Percentiles rank a stretch among this genome's conserved stretches.
phyloP scores from a whole-genome alignment of 306 rosid genomes.

The Vigna trinervia region DNA sequence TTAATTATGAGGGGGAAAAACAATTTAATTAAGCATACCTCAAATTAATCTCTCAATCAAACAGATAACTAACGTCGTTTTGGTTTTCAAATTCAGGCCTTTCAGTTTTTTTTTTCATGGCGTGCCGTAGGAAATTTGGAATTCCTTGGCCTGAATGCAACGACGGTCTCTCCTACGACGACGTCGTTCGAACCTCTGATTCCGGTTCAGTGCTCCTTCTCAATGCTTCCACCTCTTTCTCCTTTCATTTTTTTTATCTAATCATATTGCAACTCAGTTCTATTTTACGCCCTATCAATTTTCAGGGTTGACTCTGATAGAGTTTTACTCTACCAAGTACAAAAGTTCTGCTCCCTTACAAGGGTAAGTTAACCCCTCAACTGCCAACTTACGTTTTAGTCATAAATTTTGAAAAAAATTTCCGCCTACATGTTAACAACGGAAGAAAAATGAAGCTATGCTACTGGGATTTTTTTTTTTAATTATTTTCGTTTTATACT shows the following conservation, averaged over 20 bases:
- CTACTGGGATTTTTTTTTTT: not conserved
- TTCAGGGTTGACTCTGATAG: slow-evolving; percentile 66
- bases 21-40: no score
- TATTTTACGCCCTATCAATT: not conserved
- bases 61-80: no score
- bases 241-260: not conserved
- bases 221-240: not conserved
- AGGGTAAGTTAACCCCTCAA: slow-evolving; percentile 58
- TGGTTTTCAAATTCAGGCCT: not conserved
- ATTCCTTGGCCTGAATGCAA: slow-evolving; percentile 84
- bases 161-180: slow-evolving; percentile 77
- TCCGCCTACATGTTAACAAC: not conserved
- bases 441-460: not conserved
- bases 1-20: no score
- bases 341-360: slow-evolving; percentile 82
- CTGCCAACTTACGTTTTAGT: slow-evolving; percentile 2
- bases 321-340: slow-evolving; percentile 79
- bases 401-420: slow-evolving; percentile 19
- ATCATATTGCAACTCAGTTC: not conserved
- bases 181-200: slow-evolving; percentile 74
- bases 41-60: no score
- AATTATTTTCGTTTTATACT: not conserved
- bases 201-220: slow-evolving; percentile 53
- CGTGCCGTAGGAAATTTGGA: slow-evolving; percentile 39
- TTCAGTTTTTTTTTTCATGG: slow-evolving; percentile 11